Conservation (phyloP, 805 yeast genomes). For the Candida sphagnicola region DNA sequence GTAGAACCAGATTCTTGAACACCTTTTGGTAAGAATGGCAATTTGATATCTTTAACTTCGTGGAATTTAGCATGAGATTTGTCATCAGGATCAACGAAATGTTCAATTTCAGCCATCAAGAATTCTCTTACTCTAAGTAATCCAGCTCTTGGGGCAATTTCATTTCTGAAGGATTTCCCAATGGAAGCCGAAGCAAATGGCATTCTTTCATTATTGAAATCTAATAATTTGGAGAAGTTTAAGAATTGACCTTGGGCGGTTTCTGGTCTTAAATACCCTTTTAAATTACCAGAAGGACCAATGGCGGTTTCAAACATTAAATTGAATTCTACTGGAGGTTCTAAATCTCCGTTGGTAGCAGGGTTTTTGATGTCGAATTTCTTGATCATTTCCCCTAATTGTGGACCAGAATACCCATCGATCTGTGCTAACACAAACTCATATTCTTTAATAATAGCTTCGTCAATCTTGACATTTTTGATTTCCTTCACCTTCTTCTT, state of each 20-base stretch:
- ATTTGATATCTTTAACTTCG: conserved; percentile 67
- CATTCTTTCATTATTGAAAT: conserved; percentile 92
- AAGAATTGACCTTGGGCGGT: conserved; percentile 99
- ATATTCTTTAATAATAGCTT: conserved; percentile 71
- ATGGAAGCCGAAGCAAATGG: conserved; percentile 99
- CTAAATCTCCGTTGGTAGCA: conserved; percentile 78
- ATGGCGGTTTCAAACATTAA: conserved; percentile 99
- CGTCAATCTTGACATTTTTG: conserved; percentile 82
- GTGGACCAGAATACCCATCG: conserved; percentile 91
- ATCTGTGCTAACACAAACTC: conserved; percentile 86
- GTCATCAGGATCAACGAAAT: conserved; percentile 90
- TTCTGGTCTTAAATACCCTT: conserved; percentile 96
- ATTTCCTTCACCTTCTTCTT: conserved; percentile 94
- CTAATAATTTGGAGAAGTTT: conserved; percentile 89
- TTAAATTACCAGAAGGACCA: conserved; percentile 96
- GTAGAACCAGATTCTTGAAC: conserved; percentile 87
- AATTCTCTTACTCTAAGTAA: conserved; percentile 97
- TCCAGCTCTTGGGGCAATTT: conserved; percentile 98
- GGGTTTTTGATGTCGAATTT: conserved; percentile 89
- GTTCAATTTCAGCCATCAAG: conserved; percentile 99
- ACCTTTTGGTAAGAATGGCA: conserved; percentile 79
- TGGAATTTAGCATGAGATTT: conserved; percentile 79
- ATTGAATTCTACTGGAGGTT: conserved; percentile 92
- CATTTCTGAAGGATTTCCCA: conserved; percentile 98
- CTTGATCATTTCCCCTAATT: conserved; percentile 83